Percentiles rank a stretch among this genome's conserved stretches.
These are phyloP conservation scores for Blepharisma stoltei DNA, from an alignment of 73 alveolate genomes.

Conservation along the genomic window DNA sequence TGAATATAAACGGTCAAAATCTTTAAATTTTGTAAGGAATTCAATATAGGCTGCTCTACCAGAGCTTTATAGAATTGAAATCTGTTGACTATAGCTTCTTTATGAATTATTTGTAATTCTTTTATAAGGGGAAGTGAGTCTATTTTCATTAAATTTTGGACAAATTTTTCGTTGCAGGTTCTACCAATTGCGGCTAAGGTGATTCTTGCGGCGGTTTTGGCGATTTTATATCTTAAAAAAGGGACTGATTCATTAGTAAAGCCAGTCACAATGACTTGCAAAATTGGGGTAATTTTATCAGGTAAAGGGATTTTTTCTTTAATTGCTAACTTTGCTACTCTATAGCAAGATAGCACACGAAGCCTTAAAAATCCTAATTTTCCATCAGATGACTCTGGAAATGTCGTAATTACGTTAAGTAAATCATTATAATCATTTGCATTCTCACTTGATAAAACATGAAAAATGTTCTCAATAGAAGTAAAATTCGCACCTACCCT, in stretches of 20 bases:
- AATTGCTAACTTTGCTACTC: background rate
- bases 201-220: conserved; percentile 13
- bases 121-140: background rate
- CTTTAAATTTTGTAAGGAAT: background rate
- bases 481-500: background rate
- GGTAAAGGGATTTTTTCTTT: background rate
- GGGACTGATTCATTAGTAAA: background rate
- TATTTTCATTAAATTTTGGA: background rate
- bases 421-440: no score
- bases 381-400: background rate
- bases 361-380: conserved; percentile 12
- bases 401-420: background rate
- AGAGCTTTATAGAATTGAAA: background rate
- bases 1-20: background rate
- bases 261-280: conserved; percentile 3
- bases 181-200: background rate
- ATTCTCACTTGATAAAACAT: background rate
- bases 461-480: background rate
- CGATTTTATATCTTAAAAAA: conserved; percentile 3
- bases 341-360: background rate
- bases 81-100: background rate
- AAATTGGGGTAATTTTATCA: background rate
- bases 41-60: background rate
- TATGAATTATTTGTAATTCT: background rate
- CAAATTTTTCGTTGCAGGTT: background rate